A percentile compares a stretch with the other conserved stretches of the same genome.
Conservation (phyloP, 2,329 filamentous ascomycete species). For the Clathrospora elynae region DNA sequence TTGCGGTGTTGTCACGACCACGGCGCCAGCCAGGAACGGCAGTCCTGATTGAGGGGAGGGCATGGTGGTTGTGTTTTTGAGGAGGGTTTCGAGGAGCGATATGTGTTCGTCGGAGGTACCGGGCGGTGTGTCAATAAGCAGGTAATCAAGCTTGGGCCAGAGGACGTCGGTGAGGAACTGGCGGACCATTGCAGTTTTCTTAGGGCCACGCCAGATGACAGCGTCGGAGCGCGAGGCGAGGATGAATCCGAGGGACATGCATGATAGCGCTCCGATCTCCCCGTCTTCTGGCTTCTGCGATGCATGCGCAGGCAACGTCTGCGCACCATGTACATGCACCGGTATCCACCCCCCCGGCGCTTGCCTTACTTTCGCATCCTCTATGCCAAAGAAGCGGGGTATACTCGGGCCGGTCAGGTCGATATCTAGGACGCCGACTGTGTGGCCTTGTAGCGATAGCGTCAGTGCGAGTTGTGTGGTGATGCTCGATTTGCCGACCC, state of each 20-base stretch:
- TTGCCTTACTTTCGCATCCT: constrained; percentile 87
- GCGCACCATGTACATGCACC: constrained; percentile 75
- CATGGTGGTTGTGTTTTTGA: constrained; percentile 49
- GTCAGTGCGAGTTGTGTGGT: constrained; percentile 94
- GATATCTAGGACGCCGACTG: constrained; percentile 93
- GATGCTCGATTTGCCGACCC: constrained; percentile 97
- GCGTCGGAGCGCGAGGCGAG: constrained; percentile 82
- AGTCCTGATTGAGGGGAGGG: constrained; percentile 11
- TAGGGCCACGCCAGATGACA: constrained; percentile 95
- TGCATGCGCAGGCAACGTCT: constrained; percentile 28
- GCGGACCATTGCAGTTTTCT: constrained; percentile 98
- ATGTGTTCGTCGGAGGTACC: constrained; percentile 98
- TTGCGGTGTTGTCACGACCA: constrained; percentile 95
- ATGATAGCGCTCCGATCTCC: constrained; percentile 68
- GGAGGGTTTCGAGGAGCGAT: constrained; percentile 81
- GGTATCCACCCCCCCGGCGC: constrained; percentile 91
- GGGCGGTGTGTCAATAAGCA: constrained; percentile 94
- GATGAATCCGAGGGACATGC: constrained; percentile 94
- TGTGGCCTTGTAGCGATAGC: constrained; percentile 80
- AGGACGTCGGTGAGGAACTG: constrained; percentile 92
- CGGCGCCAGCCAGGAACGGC: constrained; percentile 72
- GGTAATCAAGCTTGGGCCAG: constrained; percentile 85
- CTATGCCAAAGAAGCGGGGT: constrained; percentile 89
- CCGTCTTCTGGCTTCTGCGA: constrained; percentile 11
- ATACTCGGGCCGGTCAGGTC: constrained; percentile 97